Evolutionary conservation across 768 basidiomycete genomes (phyloP).

Genomic region (Naganishia kalamii): DNA sequence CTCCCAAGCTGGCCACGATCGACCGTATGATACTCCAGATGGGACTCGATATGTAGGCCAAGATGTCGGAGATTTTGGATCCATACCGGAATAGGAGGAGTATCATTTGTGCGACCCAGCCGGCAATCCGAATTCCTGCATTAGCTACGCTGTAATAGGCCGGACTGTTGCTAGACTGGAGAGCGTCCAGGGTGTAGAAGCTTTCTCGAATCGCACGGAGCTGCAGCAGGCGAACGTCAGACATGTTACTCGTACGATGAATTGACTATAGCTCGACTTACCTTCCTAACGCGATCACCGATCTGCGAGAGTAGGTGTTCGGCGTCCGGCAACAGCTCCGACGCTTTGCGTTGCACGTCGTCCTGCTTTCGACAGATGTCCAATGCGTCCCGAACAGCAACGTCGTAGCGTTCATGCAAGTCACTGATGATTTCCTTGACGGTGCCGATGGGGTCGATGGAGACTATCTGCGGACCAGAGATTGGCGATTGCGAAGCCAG

Average conservation of each 20-base stretch:
- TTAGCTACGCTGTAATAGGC: conserved; percentile 6
- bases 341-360: conserved; percentile 5
- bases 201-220: conserved; percentile 8
- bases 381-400: background rate
- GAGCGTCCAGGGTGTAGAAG: conserved; percentile 8
- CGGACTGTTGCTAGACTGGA: conserved; percentile 2
- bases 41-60: no score
- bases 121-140: background rate
- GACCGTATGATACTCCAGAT: background rate
- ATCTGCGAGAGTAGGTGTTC: conserved; percentile 7
- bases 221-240: background rate
- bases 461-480: no score
- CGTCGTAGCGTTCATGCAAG: background rate
- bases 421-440: background rate
- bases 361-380: conserved; percentile 9
- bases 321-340: background rate
- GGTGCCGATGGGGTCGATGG: background rate
- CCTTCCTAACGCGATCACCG: conserved; percentile 11
- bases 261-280: background rate
- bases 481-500: background rate
- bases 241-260: no score
- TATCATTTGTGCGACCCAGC: background rate
- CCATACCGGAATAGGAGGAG: background rate
- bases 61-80: background rate
- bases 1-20: background rate